Conservation (phyloP, 345 rosid species). For the Eucalyptus erythrocorys region DNA sequence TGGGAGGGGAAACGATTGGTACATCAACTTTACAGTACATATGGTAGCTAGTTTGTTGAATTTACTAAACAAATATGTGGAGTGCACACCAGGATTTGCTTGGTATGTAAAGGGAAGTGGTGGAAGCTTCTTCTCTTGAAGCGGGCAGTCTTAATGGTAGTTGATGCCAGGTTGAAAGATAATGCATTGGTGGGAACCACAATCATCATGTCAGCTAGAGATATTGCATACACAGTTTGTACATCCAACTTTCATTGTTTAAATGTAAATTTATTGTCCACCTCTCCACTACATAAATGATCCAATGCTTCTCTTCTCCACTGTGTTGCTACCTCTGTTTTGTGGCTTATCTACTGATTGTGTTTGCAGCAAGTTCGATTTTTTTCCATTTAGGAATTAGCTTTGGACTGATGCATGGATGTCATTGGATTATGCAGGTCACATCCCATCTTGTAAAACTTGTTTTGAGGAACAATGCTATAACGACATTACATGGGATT, state of each 20-base stretch:
- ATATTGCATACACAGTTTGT: neutral
- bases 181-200: neutral
- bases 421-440: slow-evolving; percentile 65
- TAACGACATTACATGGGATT: slow-evolving; percentile 79
- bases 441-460: slow-evolving; percentile 70
- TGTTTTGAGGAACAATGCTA: slow-evolving; percentile 92
- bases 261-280: neutral
- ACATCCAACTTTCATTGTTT: neutral
- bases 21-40: neutral
- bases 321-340: neutral
- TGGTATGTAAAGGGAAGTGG: neutral
- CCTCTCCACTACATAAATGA: neutral
- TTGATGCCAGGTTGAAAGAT: neutral
- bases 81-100: neutral
- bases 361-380: neutral
- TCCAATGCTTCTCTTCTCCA: neutral
- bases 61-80: neutral
- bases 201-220: neutral
- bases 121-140: neutral
- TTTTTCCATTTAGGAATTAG: slow-evolving; percentile 4
- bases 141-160: neutral
- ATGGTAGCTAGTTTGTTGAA: neutral
- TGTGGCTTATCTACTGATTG: neutral
- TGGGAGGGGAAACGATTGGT: neutral
- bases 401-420: slow-evolving; percentile 1